phyloP scores from a whole-genome alignment of 2,329 filamentous ascomycete genomes.

The Hymenoscyphus salicellus region DNA sequence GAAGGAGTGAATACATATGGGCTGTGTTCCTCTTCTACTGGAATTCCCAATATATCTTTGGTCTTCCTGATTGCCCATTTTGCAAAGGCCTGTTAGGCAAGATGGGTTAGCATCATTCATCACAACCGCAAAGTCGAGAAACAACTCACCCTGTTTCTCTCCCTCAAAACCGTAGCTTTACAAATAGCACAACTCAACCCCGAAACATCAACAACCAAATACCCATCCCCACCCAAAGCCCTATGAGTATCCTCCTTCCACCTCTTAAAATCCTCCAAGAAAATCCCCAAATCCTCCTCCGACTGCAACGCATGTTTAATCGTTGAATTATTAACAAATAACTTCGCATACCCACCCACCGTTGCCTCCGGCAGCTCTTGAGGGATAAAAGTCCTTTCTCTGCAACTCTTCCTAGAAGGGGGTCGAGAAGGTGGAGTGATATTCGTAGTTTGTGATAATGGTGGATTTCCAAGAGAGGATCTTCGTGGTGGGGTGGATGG shows the following conservation, averaged over 20 bases:
- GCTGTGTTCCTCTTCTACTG: not conserved
- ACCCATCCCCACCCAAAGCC: not conserved
- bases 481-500: not conserved
- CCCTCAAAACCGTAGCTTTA: not conserved
- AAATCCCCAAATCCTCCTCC: not conserved
- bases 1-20: not conserved
- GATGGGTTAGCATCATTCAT: not conserved
- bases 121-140: not conserved
- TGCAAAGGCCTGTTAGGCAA: not conserved
- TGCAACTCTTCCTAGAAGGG: not conserved
- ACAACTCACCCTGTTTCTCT: not conserved
- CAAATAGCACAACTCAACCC: not conserved
- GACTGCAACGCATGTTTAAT: not conserved
- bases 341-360: not conserved
- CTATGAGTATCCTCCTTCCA: slow-evolving; percentile 1
- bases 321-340: not conserved
- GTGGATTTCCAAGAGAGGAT: not conserved
- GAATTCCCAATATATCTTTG: not conserved
- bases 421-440: not conserved
- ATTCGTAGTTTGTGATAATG: not conserved
- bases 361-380: not conserved
- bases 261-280: not conserved
- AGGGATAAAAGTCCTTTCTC: not conserved
- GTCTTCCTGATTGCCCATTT: not conserved
- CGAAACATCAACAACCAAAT: not conserved